These are phyloP conservation scores for Cryphonectria carpinicola DNA, from an alignment of 2,329 filamentous ascomycete genomes.

Conservation along the genomic window DNA sequence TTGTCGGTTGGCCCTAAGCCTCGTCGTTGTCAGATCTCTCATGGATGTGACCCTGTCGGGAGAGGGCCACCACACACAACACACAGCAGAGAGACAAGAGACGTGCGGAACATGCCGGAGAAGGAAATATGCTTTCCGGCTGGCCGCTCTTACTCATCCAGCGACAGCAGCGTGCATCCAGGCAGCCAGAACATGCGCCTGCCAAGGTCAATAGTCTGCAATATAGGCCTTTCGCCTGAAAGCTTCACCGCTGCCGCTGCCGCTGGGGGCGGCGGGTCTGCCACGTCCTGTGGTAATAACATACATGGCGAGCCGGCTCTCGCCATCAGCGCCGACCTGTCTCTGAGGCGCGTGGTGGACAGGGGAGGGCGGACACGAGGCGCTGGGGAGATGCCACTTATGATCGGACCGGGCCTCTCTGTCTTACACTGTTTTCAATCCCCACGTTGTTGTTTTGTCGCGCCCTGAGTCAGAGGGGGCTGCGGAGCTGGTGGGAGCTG, in stretches of 20 bases:
- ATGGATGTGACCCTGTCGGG: neutral
- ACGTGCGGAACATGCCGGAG: neutral
- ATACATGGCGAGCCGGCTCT: neutral
- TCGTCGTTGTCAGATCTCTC: neutral
- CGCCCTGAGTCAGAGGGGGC: neutral
- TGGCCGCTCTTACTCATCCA: neutral
- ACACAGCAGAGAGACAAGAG: no score
- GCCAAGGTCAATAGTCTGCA: conserved; percentile 12
- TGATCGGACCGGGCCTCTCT: conserved; percentile 6
- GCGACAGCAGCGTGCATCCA: neutral
- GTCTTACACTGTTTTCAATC: neutral
- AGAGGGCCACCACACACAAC: no score
- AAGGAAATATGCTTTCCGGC: neutral
- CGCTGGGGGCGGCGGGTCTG: neutral
- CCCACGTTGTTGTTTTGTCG: neutral
- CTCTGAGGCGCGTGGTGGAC: neutral
- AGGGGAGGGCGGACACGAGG: neutral
- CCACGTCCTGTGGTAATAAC: neutral
- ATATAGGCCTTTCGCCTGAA: neutral
- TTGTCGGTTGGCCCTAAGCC: neutral
- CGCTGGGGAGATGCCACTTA: neutral
- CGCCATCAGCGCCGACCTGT: neutral
- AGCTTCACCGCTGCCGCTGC: neutral
- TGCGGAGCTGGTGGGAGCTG: neutral
- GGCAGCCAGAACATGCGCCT: neutral